These are phyloP conservation scores for Pyrenula massariospora DNA, from an alignment of 495 filamentous ascomycete species.

Conservation along the genomic window DNA sequence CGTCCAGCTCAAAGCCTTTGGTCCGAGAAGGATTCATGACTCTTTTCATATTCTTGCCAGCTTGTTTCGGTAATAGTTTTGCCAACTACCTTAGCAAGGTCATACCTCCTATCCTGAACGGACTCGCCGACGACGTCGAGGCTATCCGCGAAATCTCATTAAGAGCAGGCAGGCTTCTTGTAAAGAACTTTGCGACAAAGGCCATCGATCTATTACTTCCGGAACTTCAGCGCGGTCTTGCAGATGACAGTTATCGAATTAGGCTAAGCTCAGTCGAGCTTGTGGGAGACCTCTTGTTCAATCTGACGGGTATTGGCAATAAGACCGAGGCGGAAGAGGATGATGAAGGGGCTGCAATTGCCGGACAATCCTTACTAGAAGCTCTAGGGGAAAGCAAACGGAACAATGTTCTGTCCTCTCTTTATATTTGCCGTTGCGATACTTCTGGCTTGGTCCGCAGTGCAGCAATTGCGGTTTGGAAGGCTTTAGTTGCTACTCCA, in stretches of 20 bases:
- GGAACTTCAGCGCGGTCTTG: constrained; percentile 88
- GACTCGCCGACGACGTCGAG: constrained; percentile 90
- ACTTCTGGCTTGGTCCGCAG: constrained; percentile 84
- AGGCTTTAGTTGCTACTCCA: constrained; percentile 86
- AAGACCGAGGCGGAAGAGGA: constrained; percentile 73
- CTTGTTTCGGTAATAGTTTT: constrained; percentile 98
- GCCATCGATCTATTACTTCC: constrained; percentile 89
- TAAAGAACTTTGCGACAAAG: constrained; percentile 94
- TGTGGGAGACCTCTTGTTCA: constrained; percentile 94
- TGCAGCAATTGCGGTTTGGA: constrained; percentile 90
- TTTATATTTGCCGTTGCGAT: constrained; percentile 97
- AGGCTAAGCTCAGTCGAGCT: constrained; percentile 94
- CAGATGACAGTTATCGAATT: constrained; percentile 92
- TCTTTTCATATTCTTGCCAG: constrained; percentile 95
- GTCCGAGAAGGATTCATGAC: constrained; percentile 99
- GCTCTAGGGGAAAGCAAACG: constrained; percentile 89
- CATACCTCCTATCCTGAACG: constrained; percentile 89
- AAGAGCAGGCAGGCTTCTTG: constrained; percentile 80
- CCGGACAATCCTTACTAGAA: constrained; percentile 82
- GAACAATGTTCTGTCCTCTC: constrained; percentile 85
- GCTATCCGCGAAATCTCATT: constrained; percentile 90
- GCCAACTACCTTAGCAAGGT: constrained; percentile 90
- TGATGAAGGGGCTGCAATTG: constrained; percentile 65
- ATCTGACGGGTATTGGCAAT: constrained; percentile 86
- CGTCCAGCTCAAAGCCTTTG: constrained; percentile 76